Percentiles rank a stretch among this genome's conserved stretches.
Evolutionary conservation across 805 yeast genomes (phyloP).

Genomic region (Yarrowia sp.): DNA sequence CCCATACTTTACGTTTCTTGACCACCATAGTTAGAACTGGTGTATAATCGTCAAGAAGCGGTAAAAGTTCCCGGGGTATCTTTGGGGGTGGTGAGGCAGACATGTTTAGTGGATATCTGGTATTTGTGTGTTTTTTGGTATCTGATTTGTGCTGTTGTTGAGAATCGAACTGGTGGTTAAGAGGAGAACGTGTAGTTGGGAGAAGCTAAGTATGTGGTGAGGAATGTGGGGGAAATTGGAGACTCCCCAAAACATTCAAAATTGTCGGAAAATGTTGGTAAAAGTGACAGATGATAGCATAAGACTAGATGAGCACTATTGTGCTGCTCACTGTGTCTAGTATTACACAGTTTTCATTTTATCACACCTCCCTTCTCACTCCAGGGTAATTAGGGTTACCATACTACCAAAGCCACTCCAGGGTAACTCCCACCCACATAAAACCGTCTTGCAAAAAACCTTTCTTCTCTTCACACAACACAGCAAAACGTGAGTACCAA

Average conservation of each 20-base stretch:
- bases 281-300: too few species aligned
- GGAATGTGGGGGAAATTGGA: not conserved
- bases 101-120: not conserved
- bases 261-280: too few species aligned
- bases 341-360: too few species aligned
- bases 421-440: conserved; percentile 22
- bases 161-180: not conserved
- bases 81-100: not conserved
- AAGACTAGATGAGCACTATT: too few species aligned
- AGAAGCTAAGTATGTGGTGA: not conserved
- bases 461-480: conserved; percentile 12
- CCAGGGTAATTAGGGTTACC: conserved; percentile 23
- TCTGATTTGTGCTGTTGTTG: not conserved
- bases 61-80: not conserved
- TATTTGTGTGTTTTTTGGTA: not conserved
- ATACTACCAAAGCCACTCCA: not conserved
- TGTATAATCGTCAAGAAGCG: not conserved
- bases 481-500: conserved; percentile 18
- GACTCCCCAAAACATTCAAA: too few species aligned
- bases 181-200: not conserved
- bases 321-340: too few species aligned
- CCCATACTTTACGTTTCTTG: not conserved
- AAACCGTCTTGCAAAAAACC: not conserved
- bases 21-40: conserved; percentile 6
- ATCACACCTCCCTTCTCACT: not conserved